phyloP scores from a whole-genome alignment of 768 basidiomycete genomes.

The Lentinula lateritia region DNA sequence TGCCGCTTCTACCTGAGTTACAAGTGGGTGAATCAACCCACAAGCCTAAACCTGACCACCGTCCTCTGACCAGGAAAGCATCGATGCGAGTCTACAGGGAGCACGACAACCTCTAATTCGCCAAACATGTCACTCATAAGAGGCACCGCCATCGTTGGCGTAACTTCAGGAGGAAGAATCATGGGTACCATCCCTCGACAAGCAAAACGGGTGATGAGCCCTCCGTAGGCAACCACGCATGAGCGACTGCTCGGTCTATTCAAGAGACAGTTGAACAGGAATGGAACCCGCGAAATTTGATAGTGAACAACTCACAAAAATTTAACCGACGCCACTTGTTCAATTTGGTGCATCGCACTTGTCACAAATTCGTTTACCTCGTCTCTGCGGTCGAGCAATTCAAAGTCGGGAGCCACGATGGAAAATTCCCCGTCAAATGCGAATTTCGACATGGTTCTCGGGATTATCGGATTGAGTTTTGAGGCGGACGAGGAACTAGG shows the following conservation, averaged over 20 bases:
- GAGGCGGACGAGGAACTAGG: background rate
- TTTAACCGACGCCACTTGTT: background rate
- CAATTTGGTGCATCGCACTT: background rate
- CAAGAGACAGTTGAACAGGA: background rate
- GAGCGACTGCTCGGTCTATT: background rate
- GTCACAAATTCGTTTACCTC: background rate
- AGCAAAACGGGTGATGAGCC: background rate
- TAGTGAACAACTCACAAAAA: background rate
- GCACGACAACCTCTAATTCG: constrained; percentile 26
- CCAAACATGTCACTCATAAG: constrained; percentile 16
- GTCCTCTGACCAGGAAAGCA: constrained; percentile 28
- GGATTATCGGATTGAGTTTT: background rate
- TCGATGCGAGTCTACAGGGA: constrained; percentile 30
- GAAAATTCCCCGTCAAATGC: constrained; percentile 6
- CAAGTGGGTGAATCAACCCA: constrained; percentile 11
- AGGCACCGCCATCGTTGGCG: background rate
- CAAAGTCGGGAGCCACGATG: background rate
- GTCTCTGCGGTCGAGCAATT: background rate
- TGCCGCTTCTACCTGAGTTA: too few relatives aligned
- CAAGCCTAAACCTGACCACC: constrained; percentile 26
- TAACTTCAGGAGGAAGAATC: background rate
- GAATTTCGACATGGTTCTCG: background rate
- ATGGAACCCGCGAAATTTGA: background rate
- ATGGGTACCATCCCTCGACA: background rate
- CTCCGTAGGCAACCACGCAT: background rate